These are phyloP conservation scores for Neonectria hederae DNA, from an alignment of 2,329 filamentous ascomycete genomes.

Conservation along the genomic window DNA sequence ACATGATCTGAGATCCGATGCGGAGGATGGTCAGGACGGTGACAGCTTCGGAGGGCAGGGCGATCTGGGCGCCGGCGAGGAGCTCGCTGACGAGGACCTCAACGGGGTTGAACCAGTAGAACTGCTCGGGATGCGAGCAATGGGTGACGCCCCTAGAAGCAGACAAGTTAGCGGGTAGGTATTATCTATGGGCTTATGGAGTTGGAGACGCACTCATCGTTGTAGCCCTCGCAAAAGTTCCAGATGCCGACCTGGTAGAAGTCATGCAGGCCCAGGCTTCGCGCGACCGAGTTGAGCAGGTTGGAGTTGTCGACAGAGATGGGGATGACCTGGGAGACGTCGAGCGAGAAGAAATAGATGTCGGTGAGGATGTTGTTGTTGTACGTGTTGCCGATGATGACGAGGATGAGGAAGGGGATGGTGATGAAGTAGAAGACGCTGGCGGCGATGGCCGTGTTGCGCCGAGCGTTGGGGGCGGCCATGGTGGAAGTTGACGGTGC, in stretches of 20 bases:
- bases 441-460: slow-evolving; percentile 70
- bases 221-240: slow-evolving; percentile 91
- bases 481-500: slow-evolving; percentile 21
- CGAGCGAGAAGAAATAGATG: slow-evolving; percentile 86
- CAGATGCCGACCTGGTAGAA: slow-evolving; percentile 94
- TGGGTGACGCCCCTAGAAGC: slow-evolving; percentile 71
- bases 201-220: slow-evolving; percentile 59
- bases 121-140: slow-evolving; percentile 74
- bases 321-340: slow-evolving; percentile 84
- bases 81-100: slow-evolving; percentile 82
- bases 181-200: not conserved
- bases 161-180: slow-evolving; percentile 45
- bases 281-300: slow-evolving; percentile 87
- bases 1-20: slow-evolving; percentile 85
- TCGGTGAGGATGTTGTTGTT: slow-evolving; percentile 68
- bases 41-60: slow-evolving; percentile 77
- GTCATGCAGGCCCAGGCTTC: slow-evolving; percentile 87
- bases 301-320: slow-evolving; percentile 74
- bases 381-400: slow-evolving; percentile 78
- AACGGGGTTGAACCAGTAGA: slow-evolving; percentile 95
- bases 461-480: slow-evolving; percentile 50
- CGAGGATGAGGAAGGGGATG: slow-evolving; percentile 81
- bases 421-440: slow-evolving; percentile 77
- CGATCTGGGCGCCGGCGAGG: slow-evolving; percentile 83
- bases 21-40: slow-evolving; percentile 78